phyloP scores from a whole-genome alignment of 306 rosid genomes.

The Begonia masoniana region DNA sequence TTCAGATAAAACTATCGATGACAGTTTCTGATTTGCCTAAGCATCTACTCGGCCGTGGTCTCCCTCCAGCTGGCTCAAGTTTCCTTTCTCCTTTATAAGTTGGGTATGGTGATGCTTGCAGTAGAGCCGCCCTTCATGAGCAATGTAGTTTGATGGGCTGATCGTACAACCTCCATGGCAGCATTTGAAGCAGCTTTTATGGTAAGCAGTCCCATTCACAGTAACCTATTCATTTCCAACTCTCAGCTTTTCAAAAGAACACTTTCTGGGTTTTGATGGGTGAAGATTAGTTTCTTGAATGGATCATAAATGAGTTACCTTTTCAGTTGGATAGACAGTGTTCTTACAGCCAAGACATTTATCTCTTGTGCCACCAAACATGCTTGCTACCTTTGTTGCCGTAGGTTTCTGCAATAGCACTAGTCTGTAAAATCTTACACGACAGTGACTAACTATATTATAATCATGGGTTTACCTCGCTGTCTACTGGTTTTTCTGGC shows the following conservation, averaged over 20 bases:
- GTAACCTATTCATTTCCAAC: constrained; percentile 37
- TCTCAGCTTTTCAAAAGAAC: background rate
- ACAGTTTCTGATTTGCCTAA: constrained; percentile 31
- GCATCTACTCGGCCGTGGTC: constrained; percentile 35
- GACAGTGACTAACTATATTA: constrained; percentile 1
- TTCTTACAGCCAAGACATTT: constrained; percentile 90
- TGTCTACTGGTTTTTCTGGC: constrained; percentile 58
- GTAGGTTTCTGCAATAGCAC: constrained; percentile 46
- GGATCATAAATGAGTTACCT: constrained; percentile 31
- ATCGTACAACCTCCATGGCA: constrained; percentile 93
- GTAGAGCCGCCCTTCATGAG: constrained; percentile 93
- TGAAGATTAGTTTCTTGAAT: background rate
- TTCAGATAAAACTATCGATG: background rate
- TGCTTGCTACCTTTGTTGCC: constrained; percentile 49
- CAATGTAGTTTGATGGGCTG: constrained; percentile 95
- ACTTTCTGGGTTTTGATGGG: background rate
- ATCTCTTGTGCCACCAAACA: constrained; percentile 95
- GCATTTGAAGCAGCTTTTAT: constrained; percentile 93
- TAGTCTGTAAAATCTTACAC: background rate
- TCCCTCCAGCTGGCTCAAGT: constrained; percentile 95
- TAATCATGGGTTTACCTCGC: constrained; percentile 38
- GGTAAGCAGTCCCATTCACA: constrained; percentile 95
- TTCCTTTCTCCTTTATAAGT: constrained; percentile 91
- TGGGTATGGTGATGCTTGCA: constrained; percentile 94
- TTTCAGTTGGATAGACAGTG: constrained; percentile 92